Percentiles rank a stretch among this genome's conserved stretches.
phyloP scores from a whole-genome alignment of 106 monocot species.

The Dendrobium officinale region DNA sequence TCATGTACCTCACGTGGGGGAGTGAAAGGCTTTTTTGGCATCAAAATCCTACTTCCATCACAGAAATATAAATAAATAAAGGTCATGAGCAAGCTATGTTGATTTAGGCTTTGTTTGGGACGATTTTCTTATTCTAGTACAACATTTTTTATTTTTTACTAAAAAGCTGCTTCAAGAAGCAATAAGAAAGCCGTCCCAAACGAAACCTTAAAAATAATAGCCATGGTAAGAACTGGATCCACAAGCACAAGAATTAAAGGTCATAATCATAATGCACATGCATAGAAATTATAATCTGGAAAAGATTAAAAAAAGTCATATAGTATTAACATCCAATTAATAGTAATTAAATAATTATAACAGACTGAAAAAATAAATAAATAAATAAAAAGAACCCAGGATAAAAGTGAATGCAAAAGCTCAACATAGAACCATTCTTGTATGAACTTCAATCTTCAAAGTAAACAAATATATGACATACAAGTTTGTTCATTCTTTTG shows the following conservation, averaged over 20 bases:
- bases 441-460: neutral
- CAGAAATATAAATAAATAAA: neutral
- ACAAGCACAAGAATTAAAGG: neutral
- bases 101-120: neutral
- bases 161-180: too few relatives aligned
- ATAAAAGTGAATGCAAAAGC: neutral
- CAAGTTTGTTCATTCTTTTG: neutral
- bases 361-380: neutral
- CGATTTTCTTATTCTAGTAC: too few relatives aligned
- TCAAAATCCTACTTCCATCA: slow-evolving; percentile 23
- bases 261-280: neutral
- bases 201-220: too few relatives aligned
- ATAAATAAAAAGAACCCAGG: neutral
- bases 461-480: neutral
- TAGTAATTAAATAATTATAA: neutral
- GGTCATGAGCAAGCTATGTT: neutral
- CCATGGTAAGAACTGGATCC: neutral
- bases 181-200: too few relatives aligned
- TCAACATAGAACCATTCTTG: neutral
- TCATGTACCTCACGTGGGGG: slow-evolving; percentile 59
- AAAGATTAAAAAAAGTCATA: neutral
- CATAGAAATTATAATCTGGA: neutral
- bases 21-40: slow-evolving; percentile 30
- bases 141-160: too few relatives aligned
- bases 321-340: neutral